These are phyloP conservation scores for Phycomyces nitens DNA, from an alignment of 192 early-diverging fungal species.

Conservation along the genomic window DNA sequence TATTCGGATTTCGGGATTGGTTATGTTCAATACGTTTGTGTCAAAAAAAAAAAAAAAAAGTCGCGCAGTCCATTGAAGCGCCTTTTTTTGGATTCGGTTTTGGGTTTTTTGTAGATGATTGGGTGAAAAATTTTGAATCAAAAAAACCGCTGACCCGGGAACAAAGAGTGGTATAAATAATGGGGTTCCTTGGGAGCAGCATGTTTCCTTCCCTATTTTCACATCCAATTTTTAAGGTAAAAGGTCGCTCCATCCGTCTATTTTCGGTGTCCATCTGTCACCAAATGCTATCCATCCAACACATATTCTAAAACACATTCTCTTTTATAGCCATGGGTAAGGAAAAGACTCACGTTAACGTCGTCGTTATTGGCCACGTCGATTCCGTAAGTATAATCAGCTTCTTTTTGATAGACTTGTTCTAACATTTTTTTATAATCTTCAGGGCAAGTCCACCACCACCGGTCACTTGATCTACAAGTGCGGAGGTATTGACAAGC, in stretches of 20 bases:
- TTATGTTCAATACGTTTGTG: no score
- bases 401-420: neutral
- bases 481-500: slow-evolving; percentile 99
- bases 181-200: neutral
- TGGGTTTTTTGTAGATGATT: no score
- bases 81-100: no score
- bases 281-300: neutral
- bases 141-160: neutral
- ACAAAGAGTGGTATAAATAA: neutral
- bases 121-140: neutral
- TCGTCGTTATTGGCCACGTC: slow-evolving; percentile 99
- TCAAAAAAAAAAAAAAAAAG: no score
- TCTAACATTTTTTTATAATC: neutral
- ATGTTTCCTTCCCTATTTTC: slow-evolving; percentile 1
- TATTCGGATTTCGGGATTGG: no score
- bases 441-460: slow-evolving; percentile 95
- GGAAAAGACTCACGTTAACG: slow-evolving; percentile 90
- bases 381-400: slow-evolving; percentile 78
- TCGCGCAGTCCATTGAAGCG: no score
- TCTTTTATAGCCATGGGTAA: slow-evolving; percentile 42
- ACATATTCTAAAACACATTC: neutral
- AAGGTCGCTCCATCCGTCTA: neutral
- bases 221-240: slow-evolving; percentile 4
- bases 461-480: slow-evolving; percentile 99
- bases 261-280: neutral